A percentile compares a stretch with the other conserved stretches of the same genome.
Conservation (phyloP, 805 yeast genomes). For the Lipomyces japonicus region DNA sequence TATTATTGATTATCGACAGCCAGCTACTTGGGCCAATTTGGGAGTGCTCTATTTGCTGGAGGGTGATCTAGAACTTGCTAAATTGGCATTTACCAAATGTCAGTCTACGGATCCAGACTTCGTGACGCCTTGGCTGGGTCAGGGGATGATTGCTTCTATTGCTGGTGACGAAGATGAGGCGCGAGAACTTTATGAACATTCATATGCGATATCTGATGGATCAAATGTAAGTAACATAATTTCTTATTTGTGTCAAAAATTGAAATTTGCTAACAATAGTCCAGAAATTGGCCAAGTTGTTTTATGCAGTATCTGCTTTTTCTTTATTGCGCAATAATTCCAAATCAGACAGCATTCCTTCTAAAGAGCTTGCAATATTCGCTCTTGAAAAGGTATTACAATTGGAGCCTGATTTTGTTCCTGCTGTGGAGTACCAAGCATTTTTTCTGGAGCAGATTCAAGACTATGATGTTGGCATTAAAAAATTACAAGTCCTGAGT, state of each 20-base stretch:
- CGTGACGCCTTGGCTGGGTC: constrained; percentile 78
- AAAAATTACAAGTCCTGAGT: constrained; percentile 48
- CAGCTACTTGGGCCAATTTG: constrained; percentile 72
- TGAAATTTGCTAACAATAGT: not conserved
- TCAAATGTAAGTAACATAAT: constrained; percentile 39
- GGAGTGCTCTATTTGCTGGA: constrained; percentile 69
- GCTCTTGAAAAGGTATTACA: constrained; percentile 49
- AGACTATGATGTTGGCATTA: constrained; percentile 53
- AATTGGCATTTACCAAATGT: constrained; percentile 65
- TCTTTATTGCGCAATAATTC: constrained; percentile 36
- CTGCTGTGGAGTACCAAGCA: constrained; percentile 34
- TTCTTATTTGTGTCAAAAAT: not conserved
- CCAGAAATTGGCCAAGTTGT: constrained; percentile 57
- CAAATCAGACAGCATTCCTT: constrained; percentile 33
- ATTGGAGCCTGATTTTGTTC: constrained; percentile 38
- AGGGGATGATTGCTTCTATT: constrained; percentile 53
- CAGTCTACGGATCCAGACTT: constrained; percentile 78
- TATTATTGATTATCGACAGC: constrained; percentile 62
- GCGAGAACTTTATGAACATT: constrained; percentile 64
- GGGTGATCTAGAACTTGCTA: constrained; percentile 69
- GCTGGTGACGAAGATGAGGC: constrained; percentile 46
- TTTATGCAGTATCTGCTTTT: constrained; percentile 61
- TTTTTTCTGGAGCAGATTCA: constrained; percentile 61
- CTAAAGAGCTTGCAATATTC: constrained; percentile 12
- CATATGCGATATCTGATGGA: constrained; percentile 74